Percentiles rank a stretch among this genome's conserved stretches.
Evolutionary conservation across 2,329 filamentous ascomycete species (phyloP).

Genomic region (Xylaria sp.): DNA sequence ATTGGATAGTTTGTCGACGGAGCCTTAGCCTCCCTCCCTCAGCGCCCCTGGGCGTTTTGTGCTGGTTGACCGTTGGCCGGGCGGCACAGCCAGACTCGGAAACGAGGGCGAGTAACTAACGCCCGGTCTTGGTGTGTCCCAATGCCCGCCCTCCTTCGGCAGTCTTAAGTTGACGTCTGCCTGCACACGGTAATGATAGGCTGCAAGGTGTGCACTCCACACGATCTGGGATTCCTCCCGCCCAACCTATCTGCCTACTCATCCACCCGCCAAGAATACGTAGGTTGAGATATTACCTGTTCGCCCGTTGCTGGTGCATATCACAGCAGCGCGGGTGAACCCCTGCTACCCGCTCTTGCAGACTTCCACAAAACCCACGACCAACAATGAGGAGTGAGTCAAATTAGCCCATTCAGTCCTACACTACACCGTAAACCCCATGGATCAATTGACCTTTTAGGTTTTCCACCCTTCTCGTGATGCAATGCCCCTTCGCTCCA

Average conservation of each 20-base stretch:
- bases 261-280: conserved; percentile 17
- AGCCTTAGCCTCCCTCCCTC: conserved; percentile 35
- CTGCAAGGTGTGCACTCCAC: conserved; percentile 43
- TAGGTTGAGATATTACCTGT: conserved; percentile 32
- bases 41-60: conserved; percentile 16
- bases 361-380: conserved; percentile 33
- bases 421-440: no score
- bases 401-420: conserved; percentile 14
- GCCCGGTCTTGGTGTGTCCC: conserved; percentile 25
- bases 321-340: conserved; percentile 41
- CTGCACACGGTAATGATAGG: conserved; percentile 33
- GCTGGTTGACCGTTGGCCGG: conserved; percentile 14
- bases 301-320: conserved; percentile 41
- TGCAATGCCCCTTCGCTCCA: conserved; percentile 22
- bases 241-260: conserved; percentile 22
- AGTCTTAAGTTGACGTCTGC: conserved; percentile 28
- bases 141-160: conserved; percentile 36
- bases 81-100: conserved; percentile 30
- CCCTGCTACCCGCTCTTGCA: conserved; percentile 52
- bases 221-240: conserved; percentile 38
- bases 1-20: conserved; percentile 16
- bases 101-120: conserved; percentile 27
- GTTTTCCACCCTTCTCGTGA: conserved; percentile 8
- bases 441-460: conserved; percentile 12
- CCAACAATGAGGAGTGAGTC: conserved; percentile 21